Evolutionary conservation across 306 rosid species (phyloP).

Genomic region (Cucumis melo): DNA sequence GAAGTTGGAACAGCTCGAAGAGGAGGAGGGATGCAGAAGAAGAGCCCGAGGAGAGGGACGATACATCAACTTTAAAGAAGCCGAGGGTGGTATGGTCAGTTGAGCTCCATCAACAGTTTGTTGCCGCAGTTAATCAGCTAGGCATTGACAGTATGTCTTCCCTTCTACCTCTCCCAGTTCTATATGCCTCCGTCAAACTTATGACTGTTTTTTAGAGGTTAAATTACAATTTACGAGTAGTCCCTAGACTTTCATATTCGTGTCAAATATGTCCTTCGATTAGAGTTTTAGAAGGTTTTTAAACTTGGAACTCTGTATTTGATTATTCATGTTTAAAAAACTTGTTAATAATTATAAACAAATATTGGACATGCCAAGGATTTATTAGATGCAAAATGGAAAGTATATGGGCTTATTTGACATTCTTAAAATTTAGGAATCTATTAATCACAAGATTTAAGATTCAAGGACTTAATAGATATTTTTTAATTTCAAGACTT

Average conservation of each 20-base stretch:
- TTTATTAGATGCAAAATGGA: background rate
- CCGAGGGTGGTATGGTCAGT: conserved; percentile 97
- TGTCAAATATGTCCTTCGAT: no score
- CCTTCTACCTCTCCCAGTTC: background rate
- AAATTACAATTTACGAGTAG: background rate
- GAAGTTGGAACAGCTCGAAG: conserved; percentile 64
- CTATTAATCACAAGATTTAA: background rate
- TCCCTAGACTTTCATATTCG: no score
- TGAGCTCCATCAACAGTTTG: conserved; percentile 97
- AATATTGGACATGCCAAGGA: background rate
- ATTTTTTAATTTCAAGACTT: background rate
- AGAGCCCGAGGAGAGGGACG: conserved; percentile 80
- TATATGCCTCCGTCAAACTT: background rate
- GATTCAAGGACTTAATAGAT: no score
- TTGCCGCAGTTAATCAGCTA: conserved; percentile 84
- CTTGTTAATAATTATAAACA: no score
- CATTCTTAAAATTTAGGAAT: background rate
- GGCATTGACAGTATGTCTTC: conserved; percentile 85
- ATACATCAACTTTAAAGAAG: conserved; percentile 77
- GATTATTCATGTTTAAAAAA: no score
- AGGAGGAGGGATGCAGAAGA: conserved; percentile 90
- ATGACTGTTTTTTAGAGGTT: background rate
- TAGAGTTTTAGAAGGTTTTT: no score
- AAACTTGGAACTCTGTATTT: no score
- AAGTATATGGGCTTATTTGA: no score